These are phyloP conservation scores for Sugiyamaella smithiae DNA, from an alignment of 805 yeast species.

Conservation along the genomic window DNA sequence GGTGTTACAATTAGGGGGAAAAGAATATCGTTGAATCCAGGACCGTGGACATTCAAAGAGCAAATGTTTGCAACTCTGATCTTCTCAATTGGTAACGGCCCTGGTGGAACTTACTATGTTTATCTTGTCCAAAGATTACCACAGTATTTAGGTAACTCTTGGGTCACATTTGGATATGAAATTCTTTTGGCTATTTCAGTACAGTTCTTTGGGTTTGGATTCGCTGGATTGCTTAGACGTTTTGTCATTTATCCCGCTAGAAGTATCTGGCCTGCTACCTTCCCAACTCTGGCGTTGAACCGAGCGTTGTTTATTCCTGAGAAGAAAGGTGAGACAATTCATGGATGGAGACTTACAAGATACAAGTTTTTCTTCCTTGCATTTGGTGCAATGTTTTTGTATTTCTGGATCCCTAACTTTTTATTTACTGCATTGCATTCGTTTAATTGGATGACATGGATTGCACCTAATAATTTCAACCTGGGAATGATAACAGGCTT, in stretches of 20 bases:
- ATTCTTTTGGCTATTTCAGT: conserved; percentile 46
- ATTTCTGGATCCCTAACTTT: conserved; percentile 60
- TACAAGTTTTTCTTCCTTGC: conserved; percentile 42
- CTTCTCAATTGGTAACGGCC: conserved; percentile 28
- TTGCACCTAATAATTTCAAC: conserved; percentile 47
- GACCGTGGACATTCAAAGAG: conserved; percentile 64
- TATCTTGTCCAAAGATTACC: conserved; percentile 28
- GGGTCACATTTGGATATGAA: conserved; percentile 45
- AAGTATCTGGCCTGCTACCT: conserved; percentile 51
- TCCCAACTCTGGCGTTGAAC: conserved; percentile 55
- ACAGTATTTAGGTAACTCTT: conserved; percentile 20
- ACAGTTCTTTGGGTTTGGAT: conserved; percentile 52
- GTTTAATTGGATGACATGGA: conserved; percentile 64
- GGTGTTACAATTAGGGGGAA: conserved; percentile 40
- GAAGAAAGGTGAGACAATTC: conserved; percentile 14
- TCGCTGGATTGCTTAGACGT: conserved; percentile 54
- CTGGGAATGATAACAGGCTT: conserved; percentile 52
- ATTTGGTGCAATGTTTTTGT: conserved; percentile 42
- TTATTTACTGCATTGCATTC: conserved; percentile 55
- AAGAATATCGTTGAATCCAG: conserved; percentile 51
- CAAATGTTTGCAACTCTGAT: conserved; percentile 60
- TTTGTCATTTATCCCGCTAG: conserved; percentile 45
- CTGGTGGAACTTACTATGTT: conserved; percentile 28
- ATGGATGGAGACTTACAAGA: conserved; percentile 60
- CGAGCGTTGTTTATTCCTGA: conserved; percentile 41